Evolutionary conservation across 768 basidiomycete genomes (phyloP), one percentile per base, ranked within the genome.

Genomic region (Boletus edulis): DNA sequence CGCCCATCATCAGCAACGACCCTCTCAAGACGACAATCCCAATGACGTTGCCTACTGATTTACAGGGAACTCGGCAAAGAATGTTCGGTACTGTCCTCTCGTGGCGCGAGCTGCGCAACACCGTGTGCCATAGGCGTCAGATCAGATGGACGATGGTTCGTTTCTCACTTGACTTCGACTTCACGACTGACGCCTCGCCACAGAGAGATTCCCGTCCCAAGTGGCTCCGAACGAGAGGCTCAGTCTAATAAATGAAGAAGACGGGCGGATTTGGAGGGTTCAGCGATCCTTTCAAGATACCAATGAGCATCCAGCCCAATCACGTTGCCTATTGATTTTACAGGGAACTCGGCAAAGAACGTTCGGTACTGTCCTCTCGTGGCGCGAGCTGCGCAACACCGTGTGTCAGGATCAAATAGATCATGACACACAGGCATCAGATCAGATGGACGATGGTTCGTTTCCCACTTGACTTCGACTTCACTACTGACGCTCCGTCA

Each of bases 161-260:
- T 57, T 34, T 45, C 18, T 2, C 6, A 3, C 27, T 9, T 9
- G 14, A n/a, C 20, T 24, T 29, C 4, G 10, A 7, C 3, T 37
- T 17, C 22, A 4, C n/a, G 22, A 18, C 18, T 51, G 14, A 58
- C 18, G 32, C 14, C n/a, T 2, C 8, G 43, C 14, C n/a, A 13
- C 39, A 58, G 56, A 46, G 47, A 59, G 14, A 13, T 22, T 46
- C 12, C 56, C 56, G 54, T 57, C 54, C 41, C 20, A 47, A 57
- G 55, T 32, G 18, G 22, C 35, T 60, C 40, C 34, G 57, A 53
- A 34, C 44, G 57, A 53, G 40, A 53, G 40, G 45, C 9, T 35
- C 45, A 46, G 47, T 39, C 44, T 22, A 46, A 27, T 27, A 27
- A 27, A 27, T 27, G 27, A 8, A 27, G 27, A 27, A 45, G 43